These are phyloP conservation scores for Tardiomyces depauwii DNA, from an alignment of 1,139 yeast species.

Conservation along the genomic window DNA sequence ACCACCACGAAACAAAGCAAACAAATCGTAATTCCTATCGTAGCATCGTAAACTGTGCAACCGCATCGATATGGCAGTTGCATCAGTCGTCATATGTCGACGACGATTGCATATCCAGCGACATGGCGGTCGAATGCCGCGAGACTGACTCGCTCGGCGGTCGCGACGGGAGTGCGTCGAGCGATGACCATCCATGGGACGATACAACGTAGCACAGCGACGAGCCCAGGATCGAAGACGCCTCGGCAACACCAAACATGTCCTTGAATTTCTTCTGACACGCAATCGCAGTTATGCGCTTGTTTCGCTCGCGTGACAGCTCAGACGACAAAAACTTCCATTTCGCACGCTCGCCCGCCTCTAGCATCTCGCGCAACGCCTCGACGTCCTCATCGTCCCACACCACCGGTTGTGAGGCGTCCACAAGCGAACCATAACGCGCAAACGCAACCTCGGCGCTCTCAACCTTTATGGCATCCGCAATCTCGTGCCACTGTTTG, in stretches of 20 bases:
- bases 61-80: too few relatives aligned
- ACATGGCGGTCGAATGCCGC: background rate
- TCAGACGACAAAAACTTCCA: conserved; percentile 32
- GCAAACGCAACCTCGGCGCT: background rate
- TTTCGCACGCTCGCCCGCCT: conserved; percentile 30
- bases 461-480: conserved; percentile 29
- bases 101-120: background rate
- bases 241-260: conserved; percentile 32
- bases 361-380: conserved; percentile 25
- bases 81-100: background rate
- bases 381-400: conserved; percentile 28
- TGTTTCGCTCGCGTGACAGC: conserved; percentile 19
- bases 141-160: background rate
- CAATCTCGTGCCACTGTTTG: conserved; percentile 61
- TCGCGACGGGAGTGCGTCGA: conserved; percentile 1
- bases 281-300: conserved; percentile 31
- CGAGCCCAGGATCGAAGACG: conserved; percentile 27
- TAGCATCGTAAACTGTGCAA: too few relatives aligned
- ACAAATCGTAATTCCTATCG: too few relatives aligned
- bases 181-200: conserved; percentile 28
- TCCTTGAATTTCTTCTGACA: conserved; percentile 32
- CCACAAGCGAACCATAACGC: background rate
- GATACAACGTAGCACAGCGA: conserved; percentile 30
- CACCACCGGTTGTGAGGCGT: conserved; percentile 7
- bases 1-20: too few relatives aligned